These are phyloP conservation scores for Calonectria montana DNA, from an alignment of 2,329 filamentous ascomycete genomes.

Conservation along the genomic window DNA sequence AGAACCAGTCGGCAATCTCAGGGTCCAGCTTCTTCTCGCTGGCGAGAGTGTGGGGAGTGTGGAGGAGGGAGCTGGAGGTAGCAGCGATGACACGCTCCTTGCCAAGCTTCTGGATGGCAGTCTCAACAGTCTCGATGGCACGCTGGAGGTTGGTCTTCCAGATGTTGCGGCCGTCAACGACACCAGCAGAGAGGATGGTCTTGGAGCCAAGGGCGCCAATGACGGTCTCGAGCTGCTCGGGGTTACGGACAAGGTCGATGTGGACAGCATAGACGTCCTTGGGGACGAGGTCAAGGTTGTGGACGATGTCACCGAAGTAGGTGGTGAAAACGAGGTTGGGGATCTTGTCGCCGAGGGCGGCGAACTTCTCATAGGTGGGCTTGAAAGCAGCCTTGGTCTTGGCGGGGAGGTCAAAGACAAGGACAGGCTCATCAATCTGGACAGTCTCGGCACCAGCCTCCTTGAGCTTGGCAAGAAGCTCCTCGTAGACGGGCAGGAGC, in stretches of 20 bases:
- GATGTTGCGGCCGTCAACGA: slow-evolving; percentile 99
- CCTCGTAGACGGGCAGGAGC: slow-evolving; percentile 92
- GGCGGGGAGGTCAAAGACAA: slow-evolving; percentile 91
- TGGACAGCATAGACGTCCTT: slow-evolving; percentile 87
- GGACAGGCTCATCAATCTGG: slow-evolving; percentile 97
- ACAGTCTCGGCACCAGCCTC: slow-evolving; percentile 94
- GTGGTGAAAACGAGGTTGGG: slow-evolving; percentile 92
- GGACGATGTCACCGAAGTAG: slow-evolving; percentile 99
- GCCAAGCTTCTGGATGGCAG: slow-evolving; percentile 92
- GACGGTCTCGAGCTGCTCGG: slow-evolving; percentile 94
- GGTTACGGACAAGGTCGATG: slow-evolving; percentile 96
- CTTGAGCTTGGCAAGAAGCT: slow-evolving; percentile 94
- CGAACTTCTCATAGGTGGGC: slow-evolving; percentile 93
- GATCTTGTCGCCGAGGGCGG: slow-evolving; percentile 79
- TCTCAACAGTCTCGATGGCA: slow-evolving; percentile 91
- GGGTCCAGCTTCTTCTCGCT: slow-evolving; percentile 98
- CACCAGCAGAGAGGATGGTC: slow-evolving; percentile 92
- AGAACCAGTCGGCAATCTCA: slow-evolving; percentile 98
- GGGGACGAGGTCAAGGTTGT: slow-evolving; percentile 94
- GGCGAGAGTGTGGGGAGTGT: slow-evolving; percentile 97
- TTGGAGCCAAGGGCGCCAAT: slow-evolving; percentile 84
- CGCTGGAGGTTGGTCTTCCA: slow-evolving; percentile 99
- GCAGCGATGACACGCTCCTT: slow-evolving; percentile 97
- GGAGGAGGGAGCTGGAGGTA: slow-evolving; percentile 96
- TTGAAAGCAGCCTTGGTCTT: slow-evolving; percentile 98